Conservation (phyloP, 768 basidiomycete species). For the Suillus americanus region DNA sequence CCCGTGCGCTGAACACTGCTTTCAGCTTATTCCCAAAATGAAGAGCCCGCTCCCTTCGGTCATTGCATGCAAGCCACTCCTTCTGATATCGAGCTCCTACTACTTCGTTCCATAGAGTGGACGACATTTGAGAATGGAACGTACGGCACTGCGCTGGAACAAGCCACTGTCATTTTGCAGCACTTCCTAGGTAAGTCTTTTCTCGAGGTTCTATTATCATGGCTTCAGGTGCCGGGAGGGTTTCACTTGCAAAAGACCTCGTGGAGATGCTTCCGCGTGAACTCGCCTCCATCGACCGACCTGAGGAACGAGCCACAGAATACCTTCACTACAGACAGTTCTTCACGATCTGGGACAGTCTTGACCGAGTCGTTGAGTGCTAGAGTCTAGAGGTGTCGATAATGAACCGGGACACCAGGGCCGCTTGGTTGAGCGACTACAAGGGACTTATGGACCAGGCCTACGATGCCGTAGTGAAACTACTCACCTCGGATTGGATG, state of each 20-base stretch:
- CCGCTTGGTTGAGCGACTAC: slow-evolving; percentile 66
- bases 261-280: slow-evolving; percentile 63
- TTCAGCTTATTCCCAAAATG: too few species aligned
- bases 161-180: too few species aligned
- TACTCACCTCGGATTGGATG: slow-evolving; percentile 80
- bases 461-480: slow-evolving; percentile 60
- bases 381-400: slow-evolving; percentile 55
- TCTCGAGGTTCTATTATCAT: slow-evolving; percentile 17
- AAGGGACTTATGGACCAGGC: slow-evolving; percentile 61
- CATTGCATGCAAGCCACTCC: too few species aligned
- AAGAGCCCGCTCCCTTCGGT: too few species aligned
- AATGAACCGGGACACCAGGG: slow-evolving; percentile 57
- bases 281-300: slow-evolving; percentile 58
- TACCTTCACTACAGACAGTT: slow-evolving; percentile 86
- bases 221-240: slow-evolving; percentile 64
- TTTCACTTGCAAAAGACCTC: slow-evolving; percentile 62
- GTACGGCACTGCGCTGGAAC: too few species aligned
- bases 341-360: slow-evolving; percentile 69
- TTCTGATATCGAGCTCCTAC: not conserved
- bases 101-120: too few species aligned
- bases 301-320: slow-evolving; percentile 71
- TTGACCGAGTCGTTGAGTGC: slow-evolving; percentile 61
- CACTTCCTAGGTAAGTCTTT: too few species aligned
- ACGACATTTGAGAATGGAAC: too few species aligned
- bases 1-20: too few species aligned